Evolutionary conservation across 2,329 filamentous ascomycete species (phyloP).

Genomic region (Plenodomus lindquistii): DNA sequence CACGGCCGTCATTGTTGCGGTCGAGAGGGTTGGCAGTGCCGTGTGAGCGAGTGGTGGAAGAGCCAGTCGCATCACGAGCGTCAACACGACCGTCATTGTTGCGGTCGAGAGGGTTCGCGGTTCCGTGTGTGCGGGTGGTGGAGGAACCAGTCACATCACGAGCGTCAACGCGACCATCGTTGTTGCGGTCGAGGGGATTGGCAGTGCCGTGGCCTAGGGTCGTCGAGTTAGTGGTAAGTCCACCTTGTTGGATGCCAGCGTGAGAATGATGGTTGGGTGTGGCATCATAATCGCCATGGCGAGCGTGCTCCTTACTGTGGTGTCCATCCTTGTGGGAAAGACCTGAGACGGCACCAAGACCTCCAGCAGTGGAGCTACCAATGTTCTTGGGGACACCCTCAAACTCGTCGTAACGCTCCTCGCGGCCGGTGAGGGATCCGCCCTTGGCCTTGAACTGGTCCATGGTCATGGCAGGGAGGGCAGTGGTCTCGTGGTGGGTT

Average conservation of each 20-base stretch:
- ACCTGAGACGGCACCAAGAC: conserved; percentile 18
- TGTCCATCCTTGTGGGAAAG: conserved; percentile 20
- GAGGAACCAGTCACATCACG: conserved; percentile 7
- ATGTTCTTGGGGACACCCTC: conserved; percentile 63
- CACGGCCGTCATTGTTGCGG: conserved; percentile 9
- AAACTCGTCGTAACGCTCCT: conserved; percentile 62
- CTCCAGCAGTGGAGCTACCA: conserved; percentile 32
- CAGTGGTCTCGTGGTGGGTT: conserved; percentile 67
- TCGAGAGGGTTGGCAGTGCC: conserved; percentile 9
- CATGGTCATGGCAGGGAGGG: conserved; percentile 66
- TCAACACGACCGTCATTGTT: conserved; percentile 7
- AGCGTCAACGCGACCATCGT: conserved; percentile 4
- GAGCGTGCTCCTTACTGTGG: conserved; percentile 12
- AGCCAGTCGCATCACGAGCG: conserved; percentile 8
- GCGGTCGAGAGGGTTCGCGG: conserved; percentile 11
- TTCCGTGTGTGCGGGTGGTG: neutral
- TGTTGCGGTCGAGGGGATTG: conserved; percentile 13
- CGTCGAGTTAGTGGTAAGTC: neutral
- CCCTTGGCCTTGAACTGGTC: conserved; percentile 64
- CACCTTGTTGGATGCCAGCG: conserved; percentile 4
- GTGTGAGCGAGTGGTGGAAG: neutral
- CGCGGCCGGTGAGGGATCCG: conserved; percentile 58
- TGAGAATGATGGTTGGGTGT: conserved; percentile 9
- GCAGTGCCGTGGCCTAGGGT: neutral
- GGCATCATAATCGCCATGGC: conserved; percentile 23